Evolutionary conservation across 176 grass and related monocot species (phyloP).

Genomic region (Paspalum vaginatum): DNA sequence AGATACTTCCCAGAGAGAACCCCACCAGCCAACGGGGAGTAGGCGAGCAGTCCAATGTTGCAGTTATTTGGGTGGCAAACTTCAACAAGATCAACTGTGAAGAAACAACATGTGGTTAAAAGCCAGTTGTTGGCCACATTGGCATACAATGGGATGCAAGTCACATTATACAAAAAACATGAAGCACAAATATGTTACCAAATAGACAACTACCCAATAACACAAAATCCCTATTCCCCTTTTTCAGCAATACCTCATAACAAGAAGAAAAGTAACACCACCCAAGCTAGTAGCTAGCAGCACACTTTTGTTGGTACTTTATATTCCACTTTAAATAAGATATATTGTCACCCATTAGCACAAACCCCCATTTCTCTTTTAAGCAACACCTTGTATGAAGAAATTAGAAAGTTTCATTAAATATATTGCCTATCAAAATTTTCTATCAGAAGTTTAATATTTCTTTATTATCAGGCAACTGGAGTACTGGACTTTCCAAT

Average conservation of each 20-base stretch:
- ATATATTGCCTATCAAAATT: background rate
- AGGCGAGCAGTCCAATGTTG: constrained; percentile 85
- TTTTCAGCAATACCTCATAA: background rate
- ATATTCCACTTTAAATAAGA: background rate
- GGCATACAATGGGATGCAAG: background rate
- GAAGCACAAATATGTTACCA: background rate
- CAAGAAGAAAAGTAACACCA: background rate
- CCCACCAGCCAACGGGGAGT: constrained; percentile 82
- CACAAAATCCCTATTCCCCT: background rate
- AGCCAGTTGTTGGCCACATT: background rate
- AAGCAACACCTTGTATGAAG: background rate
- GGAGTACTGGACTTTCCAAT: background rate
- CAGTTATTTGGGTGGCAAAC: constrained; percentile 89
- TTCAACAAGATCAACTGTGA: constrained; percentile 88
- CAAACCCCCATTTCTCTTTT: background rate
- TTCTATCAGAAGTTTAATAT: background rate
- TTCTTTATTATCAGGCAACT: constrained; percentile 14
- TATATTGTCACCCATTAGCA: background rate
- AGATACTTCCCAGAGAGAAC: constrained; percentile 90
- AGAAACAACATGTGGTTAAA: constrained; percentile 3
- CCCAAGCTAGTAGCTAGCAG: background rate
- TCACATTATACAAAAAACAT: background rate
- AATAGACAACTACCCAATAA: background rate
- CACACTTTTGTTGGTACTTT: background rate
- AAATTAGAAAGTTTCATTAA: background rate